Evolutionary conservation across 495 filamentous ascomycete species (phyloP).

Genomic region (Friedmanniomyces simplex): DNA sequence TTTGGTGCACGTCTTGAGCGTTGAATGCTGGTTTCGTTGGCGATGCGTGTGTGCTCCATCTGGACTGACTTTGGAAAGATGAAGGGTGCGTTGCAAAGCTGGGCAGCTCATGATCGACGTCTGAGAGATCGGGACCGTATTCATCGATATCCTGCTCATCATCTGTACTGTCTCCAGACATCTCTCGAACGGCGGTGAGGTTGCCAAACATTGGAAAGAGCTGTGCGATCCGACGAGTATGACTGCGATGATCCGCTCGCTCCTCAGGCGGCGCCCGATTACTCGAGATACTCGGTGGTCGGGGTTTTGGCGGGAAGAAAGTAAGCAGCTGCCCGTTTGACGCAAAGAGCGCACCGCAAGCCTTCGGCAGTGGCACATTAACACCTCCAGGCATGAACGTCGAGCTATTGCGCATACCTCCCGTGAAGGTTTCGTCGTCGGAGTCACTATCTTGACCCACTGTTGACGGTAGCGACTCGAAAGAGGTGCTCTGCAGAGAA

Average conservation of each 20-base stretch:
- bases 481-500: slow-evolving; percentile 5
- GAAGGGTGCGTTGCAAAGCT: slow-evolving; percentile 19
- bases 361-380: slow-evolving; percentile 23
- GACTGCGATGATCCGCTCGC: slow-evolving; percentile 49
- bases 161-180: background rate
- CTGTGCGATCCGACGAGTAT: slow-evolving; percentile 47
- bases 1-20: slow-evolving; percentile 35
- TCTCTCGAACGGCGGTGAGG: slow-evolving; percentile 37
- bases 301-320: slow-evolving; percentile 17
- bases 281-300: background rate
- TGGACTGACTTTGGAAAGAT: slow-evolving; percentile 3
- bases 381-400: slow-evolving; percentile 14
- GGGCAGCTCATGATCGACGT: slow-evolving; percentile 34
- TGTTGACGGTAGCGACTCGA: background rate
- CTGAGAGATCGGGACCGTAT: background rate
- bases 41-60: slow-evolving; percentile 36
- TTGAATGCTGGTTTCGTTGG: slow-evolving; percentile 31
- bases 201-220: slow-evolving; percentile 82
- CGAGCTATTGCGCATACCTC: slow-evolving; percentile 4
- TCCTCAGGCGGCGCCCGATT: background rate
- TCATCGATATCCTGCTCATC: background rate
- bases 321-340: slow-evolving; percentile 19
- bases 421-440: slow-evolving; percentile 14
- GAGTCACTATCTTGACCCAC: slow-evolving; percentile 12
- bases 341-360: slow-evolving; percentile 23